Conservation (phyloP, 345 rosid genomes). For the Odontarrhena argentea region DNA sequence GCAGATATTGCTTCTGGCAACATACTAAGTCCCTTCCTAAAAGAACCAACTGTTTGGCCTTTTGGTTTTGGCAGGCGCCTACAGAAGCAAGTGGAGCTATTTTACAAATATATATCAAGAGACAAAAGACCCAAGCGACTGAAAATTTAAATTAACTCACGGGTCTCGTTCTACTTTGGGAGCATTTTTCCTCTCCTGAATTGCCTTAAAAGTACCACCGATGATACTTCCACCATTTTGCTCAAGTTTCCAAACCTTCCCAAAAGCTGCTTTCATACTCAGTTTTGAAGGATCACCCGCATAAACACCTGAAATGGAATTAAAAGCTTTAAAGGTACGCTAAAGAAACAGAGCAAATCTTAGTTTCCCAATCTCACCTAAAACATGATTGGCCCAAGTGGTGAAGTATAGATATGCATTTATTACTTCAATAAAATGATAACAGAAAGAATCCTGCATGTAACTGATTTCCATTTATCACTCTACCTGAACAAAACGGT, state of each 20-base stretch:
- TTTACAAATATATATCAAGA: slow-evolving; percentile 7
- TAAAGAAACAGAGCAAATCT: background rate
- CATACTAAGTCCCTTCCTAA: slow-evolving; percentile 84
- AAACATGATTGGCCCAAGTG: too few species aligned
- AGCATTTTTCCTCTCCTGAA: slow-evolving; percentile 70
- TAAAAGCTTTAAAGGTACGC: background rate
- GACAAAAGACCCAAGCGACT: slow-evolving; percentile 19
- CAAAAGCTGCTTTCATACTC: slow-evolving; percentile 97
- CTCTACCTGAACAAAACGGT: slow-evolving; percentile 93
- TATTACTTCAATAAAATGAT: background rate
- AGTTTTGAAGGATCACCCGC: slow-evolving; percentile 92
- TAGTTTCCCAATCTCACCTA: too few species aligned
- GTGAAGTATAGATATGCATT: too few species aligned
- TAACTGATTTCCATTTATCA: background rate
- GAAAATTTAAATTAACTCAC: slow-evolving; percentile 52
- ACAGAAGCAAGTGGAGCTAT: slow-evolving; percentile 32
- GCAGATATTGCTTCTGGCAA: slow-evolving; percentile 82
- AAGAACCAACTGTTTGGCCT: slow-evolving; percentile 97
- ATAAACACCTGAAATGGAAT: slow-evolving; percentile 67
- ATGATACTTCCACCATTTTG: slow-evolving; percentile 83
- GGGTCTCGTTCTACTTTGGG: slow-evolving; percentile 74
- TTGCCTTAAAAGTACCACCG: slow-evolving; percentile 79
- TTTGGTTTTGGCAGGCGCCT: slow-evolving; percentile 87
- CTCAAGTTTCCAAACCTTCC: slow-evolving; percentile 94
- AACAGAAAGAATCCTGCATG: background rate